phyloP scores from a whole-genome alignment of 331 rosid genomes.

The Arachis monticola region DNA sequence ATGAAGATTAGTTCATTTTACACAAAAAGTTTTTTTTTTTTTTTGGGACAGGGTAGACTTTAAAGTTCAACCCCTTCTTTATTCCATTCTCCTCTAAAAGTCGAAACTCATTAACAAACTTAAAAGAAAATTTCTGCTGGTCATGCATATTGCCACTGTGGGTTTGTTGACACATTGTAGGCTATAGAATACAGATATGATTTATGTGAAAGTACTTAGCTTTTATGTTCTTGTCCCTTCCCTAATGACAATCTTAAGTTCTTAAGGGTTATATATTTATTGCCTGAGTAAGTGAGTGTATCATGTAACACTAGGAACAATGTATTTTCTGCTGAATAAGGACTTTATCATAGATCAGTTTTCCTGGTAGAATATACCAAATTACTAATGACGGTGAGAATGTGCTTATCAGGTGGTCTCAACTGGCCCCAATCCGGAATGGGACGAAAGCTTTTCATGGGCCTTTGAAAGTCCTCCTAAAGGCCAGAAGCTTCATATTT shows the following conservation, averaged over 20 bases:
- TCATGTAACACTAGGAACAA: slow-evolving; percentile 4
- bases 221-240: slow-evolving; percentile 14
- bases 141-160: slow-evolving; percentile 3
- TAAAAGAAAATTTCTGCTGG: neutral
- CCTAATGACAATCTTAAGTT: slow-evolving; percentile 5
- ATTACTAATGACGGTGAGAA: slow-evolving; percentile 15
- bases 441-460: slow-evolving; percentile 98
- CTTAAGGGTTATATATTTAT: neutral
- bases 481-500: slow-evolving; percentile 97
- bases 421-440: slow-evolving; percentile 94
- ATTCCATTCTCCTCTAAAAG: too few relatives aligned
- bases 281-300: neutral
- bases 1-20: too few relatives aligned
- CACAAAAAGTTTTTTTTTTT: too few relatives aligned
- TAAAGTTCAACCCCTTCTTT: too few relatives aligned
- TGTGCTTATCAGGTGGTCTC: slow-evolving; percentile 74
- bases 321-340: slow-evolving; percentile 14
- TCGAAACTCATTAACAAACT: too few relatives aligned
- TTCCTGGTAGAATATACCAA: slow-evolving; percentile 18
- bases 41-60: too few relatives aligned
- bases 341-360: slow-evolving; percentile 21
- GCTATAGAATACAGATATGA: slow-evolving; percentile 10
- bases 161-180: slow-evolving; percentile 11
- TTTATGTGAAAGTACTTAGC: slow-evolving; percentile 20
- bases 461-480: slow-evolving; percentile 99